Evolutionary conservation across 768 basidiomycete species (phyloP).

Genomic region (Gymnopilus junonius): DNA sequence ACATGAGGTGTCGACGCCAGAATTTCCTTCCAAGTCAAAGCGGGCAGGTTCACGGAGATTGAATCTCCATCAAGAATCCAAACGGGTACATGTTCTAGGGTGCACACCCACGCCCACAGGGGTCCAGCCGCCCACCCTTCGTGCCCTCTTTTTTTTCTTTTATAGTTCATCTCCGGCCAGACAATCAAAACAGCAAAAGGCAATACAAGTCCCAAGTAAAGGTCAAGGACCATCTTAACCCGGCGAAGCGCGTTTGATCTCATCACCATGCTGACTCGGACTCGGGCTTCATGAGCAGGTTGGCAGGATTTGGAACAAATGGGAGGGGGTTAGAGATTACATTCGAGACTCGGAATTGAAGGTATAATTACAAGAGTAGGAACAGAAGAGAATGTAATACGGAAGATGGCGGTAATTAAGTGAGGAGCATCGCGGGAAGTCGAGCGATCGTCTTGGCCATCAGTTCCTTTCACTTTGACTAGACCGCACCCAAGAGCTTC

Average conservation of each 20-base stretch:
- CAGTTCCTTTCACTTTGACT: background rate
- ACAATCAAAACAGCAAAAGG: constrained; percentile 5
- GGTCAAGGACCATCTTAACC: constrained; percentile 1
- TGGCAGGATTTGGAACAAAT: background rate
- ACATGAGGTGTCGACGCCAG: background rate
- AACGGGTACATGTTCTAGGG: constrained; percentile 11
- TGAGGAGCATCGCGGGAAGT: constrained; percentile 4
- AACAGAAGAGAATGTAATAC: background rate
- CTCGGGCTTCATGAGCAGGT: constrained; percentile 6
- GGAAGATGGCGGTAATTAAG: constrained; percentile 1
- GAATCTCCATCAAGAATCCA: background rate
- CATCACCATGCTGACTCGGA: constrained; percentile 7
- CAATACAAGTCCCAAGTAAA: constrained; percentile 4
- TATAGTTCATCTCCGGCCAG: constrained; percentile 1
- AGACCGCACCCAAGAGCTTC: background rate
- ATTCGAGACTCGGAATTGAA: constrained; percentile 1
- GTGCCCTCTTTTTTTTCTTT: background rate
- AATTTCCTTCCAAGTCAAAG: constrained; percentile 7
- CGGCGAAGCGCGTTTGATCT: constrained; percentile 12
- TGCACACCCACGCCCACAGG: constrained; percentile 3
- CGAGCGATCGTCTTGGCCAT: constrained; percentile 6
- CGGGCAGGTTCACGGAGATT: constrained; percentile 1
- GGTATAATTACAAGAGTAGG: background rate
- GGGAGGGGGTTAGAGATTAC: background rate
- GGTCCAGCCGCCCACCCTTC: background rate